Conservation (phyloP, 345 rosid species). For the Isatis tinctoria region DNA sequence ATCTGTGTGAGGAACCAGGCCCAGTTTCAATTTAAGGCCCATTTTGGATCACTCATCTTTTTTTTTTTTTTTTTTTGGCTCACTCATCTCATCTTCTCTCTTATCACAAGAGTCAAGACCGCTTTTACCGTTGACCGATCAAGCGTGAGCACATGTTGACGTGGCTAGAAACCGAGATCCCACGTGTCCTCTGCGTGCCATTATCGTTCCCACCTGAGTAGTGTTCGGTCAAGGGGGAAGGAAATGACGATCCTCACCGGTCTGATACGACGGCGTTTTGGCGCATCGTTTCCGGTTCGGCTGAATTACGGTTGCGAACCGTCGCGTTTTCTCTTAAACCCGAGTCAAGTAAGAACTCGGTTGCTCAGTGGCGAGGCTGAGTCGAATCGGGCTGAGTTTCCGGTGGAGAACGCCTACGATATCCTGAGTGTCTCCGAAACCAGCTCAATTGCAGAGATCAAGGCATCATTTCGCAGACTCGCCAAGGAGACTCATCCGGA, state of each 20-base stretch:
- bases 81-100: neutral
- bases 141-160: conserved; percentile 1
- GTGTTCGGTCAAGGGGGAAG: neutral
- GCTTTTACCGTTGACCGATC: conserved; percentile 5
- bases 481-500: conserved; percentile 97
- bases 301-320: conserved; percentile 11
- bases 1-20: neutral
- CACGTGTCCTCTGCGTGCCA: conserved; percentile 5
- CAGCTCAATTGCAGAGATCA: conserved; percentile 77
- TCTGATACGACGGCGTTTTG: conserved; percentile 31
- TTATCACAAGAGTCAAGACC: too few relatives aligned
- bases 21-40: conserved; percentile 3
- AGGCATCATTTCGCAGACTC: conserved; percentile 73
- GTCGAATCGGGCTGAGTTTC: conserved; percentile 49
- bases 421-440: conserved; percentile 63
- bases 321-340: conserved; percentile 3
- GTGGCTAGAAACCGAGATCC: neutral
- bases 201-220: neutral
- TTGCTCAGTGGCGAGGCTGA: conserved; percentile 47
- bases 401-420: conserved; percentile 62
- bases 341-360: conserved; percentile 32
- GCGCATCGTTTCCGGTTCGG: conserved; percentile 6
- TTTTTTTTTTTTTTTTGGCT: too few relatives aligned
- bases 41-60: neutral
- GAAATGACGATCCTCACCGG: conserved; percentile 37